Conservation (phyloP, 768 basidiomycete genomes). For the Boletus tylopilopsis region DNA sequence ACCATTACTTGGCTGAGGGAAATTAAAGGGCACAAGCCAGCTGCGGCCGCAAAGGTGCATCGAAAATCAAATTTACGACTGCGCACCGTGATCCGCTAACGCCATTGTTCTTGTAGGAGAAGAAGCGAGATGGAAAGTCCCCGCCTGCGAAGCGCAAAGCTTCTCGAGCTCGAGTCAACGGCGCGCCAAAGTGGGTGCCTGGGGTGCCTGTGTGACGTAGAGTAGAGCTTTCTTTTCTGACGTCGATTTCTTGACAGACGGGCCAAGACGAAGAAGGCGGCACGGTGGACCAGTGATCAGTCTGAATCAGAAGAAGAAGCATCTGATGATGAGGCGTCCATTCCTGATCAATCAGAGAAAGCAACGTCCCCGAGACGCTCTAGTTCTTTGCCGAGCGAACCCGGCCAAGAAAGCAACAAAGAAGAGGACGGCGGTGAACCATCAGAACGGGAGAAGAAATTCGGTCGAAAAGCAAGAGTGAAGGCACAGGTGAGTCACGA, state of each 20-base stretch:
- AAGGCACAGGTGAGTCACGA: constrained; percentile 36
- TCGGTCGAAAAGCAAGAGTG: constrained; percentile 38
- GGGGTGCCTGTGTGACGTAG: constrained; percentile 1
- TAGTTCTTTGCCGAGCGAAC: constrained; percentile 41
- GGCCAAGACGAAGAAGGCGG: constrained; percentile 25
- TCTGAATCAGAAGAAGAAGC: constrained; percentile 29
- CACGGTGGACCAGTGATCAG: constrained; percentile 32
- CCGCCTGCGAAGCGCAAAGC: constrained; percentile 54
- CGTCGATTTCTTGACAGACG: constrained; percentile 14
- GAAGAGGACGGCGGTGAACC: constrained; percentile 27
- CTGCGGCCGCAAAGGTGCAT: constrained; percentile 27
- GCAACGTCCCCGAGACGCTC: constrained; percentile 21
- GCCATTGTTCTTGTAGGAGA: constrained; percentile 30
- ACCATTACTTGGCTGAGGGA: constrained; percentile 56
- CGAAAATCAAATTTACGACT: not conserved
- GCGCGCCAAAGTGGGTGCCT: constrained; percentile 23
- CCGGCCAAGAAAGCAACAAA: constrained; percentile 25
- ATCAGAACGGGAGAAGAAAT: constrained; percentile 32
- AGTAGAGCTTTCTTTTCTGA: constrained; percentile 7
- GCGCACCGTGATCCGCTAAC: constrained; percentile 5
- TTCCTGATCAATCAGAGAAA: constrained; percentile 41
- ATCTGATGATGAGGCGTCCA: constrained; percentile 22
- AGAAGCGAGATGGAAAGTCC: constrained; percentile 42
- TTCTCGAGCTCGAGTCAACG: constrained; percentile 29
- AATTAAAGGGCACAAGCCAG: constrained; percentile 36